Conservation (phyloP, 768 basidiomycete genomes). For the Trametes cingulata region DNA sequence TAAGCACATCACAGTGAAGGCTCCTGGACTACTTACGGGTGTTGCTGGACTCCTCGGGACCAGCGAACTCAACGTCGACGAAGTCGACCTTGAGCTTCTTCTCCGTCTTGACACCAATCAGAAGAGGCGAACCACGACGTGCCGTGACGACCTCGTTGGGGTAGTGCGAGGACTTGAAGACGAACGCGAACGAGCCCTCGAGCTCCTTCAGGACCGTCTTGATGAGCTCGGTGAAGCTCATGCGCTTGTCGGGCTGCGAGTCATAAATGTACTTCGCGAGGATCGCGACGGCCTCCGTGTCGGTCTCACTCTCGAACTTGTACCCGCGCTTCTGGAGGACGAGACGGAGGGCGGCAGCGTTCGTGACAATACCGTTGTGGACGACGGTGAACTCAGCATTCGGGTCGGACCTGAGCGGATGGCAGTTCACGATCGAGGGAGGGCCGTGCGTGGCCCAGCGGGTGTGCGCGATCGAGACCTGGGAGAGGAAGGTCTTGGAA, state of each 20-base stretch:
- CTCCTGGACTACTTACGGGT: constrained; percentile 37
- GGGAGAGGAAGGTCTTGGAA: constrained; percentile 73
- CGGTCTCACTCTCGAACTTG: constrained; percentile 92
- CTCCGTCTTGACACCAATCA: constrained; percentile 99
- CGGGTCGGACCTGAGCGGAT: constrained; percentile 86
- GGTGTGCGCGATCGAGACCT: constrained; percentile 98
- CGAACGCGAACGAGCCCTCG: constrained; percentile 98
- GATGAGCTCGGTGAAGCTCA: constrained; percentile 88
- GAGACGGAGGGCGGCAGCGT: constrained; percentile 81
- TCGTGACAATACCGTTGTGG: constrained; percentile 99
- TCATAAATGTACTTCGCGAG: constrained; percentile 97
- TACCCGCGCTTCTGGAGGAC: constrained; percentile 96
- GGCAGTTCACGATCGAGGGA: constrained; percentile 87
- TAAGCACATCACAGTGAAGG: background rate
- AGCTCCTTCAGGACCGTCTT: constrained; percentile 97
- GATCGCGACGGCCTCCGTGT: constrained; percentile 97
- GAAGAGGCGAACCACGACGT: constrained; percentile 93
- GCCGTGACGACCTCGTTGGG: constrained; percentile 96
- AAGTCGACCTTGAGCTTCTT: constrained; percentile 99
- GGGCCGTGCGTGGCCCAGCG: constrained; percentile 99
- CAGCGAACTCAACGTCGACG: constrained; percentile 94
- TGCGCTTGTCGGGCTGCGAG: constrained; percentile 80
- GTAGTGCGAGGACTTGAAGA: constrained; percentile 96
- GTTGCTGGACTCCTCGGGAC: constrained; percentile 58
- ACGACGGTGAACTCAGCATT: constrained; percentile 87